phyloP scores from a whole-genome alignment of 2,329 filamentous ascomycete species.

The Cordyceps javanica region DNA sequence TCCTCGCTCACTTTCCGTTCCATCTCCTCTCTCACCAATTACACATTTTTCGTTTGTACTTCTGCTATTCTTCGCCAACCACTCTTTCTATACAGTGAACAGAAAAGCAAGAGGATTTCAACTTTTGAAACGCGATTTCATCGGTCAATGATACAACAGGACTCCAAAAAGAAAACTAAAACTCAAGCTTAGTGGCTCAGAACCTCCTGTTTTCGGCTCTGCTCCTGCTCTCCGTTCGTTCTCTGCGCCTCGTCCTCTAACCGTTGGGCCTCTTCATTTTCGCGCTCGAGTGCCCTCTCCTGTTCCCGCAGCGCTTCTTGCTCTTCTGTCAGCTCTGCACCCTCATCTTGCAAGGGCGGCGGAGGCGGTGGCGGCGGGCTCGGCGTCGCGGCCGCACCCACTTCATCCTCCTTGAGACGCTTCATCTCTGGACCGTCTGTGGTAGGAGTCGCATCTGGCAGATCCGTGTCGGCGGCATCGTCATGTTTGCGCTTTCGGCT shows the following conservation, averaged over 20 bases:
- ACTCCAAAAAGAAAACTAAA: neutral
- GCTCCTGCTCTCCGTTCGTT: constrained; percentile 9
- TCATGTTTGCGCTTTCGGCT: constrained; percentile 62
- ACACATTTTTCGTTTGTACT: neutral
- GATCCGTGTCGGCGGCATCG: constrained; percentile 34
- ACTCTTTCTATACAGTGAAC: neutral
- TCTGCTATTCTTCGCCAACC: neutral
- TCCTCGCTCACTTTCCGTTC: neutral
- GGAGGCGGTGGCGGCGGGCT: constrained; percentile 44
- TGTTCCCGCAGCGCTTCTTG: constrained; percentile 42
- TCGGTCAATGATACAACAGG: neutral
- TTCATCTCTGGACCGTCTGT: constrained; percentile 52
- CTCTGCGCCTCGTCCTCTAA: constrained; percentile 39
- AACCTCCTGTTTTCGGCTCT: constrained; percentile 19
- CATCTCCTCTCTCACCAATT: neutral
- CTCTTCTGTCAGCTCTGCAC: constrained; percentile 33
- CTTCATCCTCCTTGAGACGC: constrained; percentile 43
- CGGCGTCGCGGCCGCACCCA: constrained; percentile 25
- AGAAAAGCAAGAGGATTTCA: neutral
- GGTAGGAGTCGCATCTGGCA: constrained; percentile 37
- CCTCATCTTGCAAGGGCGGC: constrained; percentile 36
- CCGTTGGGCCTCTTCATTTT: constrained; percentile 50
- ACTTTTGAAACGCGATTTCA: neutral
- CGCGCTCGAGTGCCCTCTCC: constrained; percentile 43
- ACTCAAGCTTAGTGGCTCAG: constrained; percentile 15